Evolutionary conservation across 441 rosid genomes (phyloP), one percentile per base, ranked within the genome.

Genomic region (Croton setiger): DNA sequence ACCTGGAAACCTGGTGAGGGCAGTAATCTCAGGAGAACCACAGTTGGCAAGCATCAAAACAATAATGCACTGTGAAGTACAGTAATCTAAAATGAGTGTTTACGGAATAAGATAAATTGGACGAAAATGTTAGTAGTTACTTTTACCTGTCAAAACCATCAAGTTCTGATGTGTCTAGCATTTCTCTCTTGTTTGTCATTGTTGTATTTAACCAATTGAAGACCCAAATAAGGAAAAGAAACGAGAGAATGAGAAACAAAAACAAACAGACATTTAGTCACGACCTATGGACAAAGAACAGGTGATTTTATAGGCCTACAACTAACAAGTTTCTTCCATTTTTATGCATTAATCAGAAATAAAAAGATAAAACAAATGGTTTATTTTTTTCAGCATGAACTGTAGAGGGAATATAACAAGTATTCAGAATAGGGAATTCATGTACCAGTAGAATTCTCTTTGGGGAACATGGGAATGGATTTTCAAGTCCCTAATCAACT

Each of bases 391-490:
- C 45, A 66, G 63, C 39, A 35, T 35, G 64, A 51, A 10, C 11
- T 74, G 59, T 27, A 21, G 13, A 15, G 52, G 53, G 44, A 43
- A 55, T 27, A 27, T 27, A 27, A 27, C 2, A 27, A 2, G 31
- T 27, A 27, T 27, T 35, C 39, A n/a, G 36, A 31, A 18, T 35
- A 11, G 27, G 10, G 10, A 31, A 8, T 52, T 51, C 7, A 7
- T 48, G 52, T 27, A 92, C 98, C 96, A 92, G 84, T 92, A 88
- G 75, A 93, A 88, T 70, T 93, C 97, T 79, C 97, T 97, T 63
- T 88, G 87, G 18, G 84, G 83, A 55, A 88, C 98, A 69, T 90
- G 90, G 70, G 90, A 93, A 41, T 85, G 91, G 76, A 93, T 78
- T 80, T 90, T 90, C 83, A 93, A 88, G 81, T 93, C 96, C 23